Conservation (phyloP, 352 stramenopile species). For the Pythium graminicola region DNA sequence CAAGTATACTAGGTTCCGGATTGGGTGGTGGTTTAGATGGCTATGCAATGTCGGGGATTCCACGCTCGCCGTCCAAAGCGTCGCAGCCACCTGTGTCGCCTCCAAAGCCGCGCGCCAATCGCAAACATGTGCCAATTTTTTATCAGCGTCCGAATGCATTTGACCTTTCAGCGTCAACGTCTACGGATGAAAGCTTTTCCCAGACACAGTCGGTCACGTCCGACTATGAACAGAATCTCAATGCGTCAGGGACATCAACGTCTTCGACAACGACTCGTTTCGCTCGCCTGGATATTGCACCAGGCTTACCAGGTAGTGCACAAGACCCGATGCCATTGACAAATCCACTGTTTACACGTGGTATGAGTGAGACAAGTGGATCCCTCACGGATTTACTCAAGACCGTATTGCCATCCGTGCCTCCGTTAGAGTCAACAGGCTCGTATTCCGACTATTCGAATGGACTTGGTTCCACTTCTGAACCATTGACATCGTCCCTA, state of each 20-base stretch:
- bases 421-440: not conserved
- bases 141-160: constrained; percentile 46
- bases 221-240: constrained; percentile 15
- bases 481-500: not conserved
- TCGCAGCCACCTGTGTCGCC: constrained; percentile 31
- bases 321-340: constrained; percentile 22
- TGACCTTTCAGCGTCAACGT: constrained; percentile 25
- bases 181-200: constrained; percentile 29
- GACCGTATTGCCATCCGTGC: constrained; percentile 8
- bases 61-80: not conserved
- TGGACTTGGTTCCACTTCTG: constrained; percentile 10
- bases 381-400: constrained; percentile 42
- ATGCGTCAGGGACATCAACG: constrained; percentile 21
- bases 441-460: constrained; percentile 16
- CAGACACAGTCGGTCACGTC: constrained; percentile 37
- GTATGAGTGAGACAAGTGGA: constrained; percentile 44
- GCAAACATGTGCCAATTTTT: constrained; percentile 80
- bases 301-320: constrained; percentile 13
- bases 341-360: constrained; percentile 55
- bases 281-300: constrained; percentile 19
- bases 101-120: constrained; percentile 67
- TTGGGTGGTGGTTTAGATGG: not conserved
- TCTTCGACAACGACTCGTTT: constrained; percentile 27
- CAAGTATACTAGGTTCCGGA: not conserved
- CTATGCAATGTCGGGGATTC: constrained; percentile 2